These are phyloP conservation scores for Candida stauntonica DNA, from an alignment of 805 yeast genomes.

Conservation along the genomic window DNA sequence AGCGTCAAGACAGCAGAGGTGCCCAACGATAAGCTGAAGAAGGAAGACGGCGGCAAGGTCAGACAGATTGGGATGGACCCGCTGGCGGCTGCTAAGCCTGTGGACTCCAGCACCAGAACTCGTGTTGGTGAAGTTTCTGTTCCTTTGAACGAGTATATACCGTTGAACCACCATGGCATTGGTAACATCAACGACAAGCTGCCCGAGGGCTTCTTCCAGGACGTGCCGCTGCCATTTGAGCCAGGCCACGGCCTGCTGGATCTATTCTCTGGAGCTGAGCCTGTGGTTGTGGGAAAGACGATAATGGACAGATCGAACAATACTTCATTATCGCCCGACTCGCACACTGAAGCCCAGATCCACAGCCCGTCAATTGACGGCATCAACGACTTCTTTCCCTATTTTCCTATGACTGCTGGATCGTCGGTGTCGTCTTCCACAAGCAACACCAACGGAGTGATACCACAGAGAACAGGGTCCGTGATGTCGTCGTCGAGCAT, in stretches of 20 bases:
- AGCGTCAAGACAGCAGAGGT: no score
- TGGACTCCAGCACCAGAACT: slow-evolving; percentile 21
- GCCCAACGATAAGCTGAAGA: no score
- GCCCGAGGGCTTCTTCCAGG: slow-evolving; percentile 27
- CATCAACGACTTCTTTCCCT: slow-evolving; percentile 11
- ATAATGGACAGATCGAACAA: not conserved
- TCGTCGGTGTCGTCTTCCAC: not conserved
- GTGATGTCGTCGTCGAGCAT: not conserved
- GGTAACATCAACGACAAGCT: slow-evolving; percentile 27
- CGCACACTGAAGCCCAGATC: slow-evolving; percentile 1
- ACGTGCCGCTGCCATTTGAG: slow-evolving; percentile 32
- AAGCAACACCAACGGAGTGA: slow-evolving; percentile 1
- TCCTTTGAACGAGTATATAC: slow-evolving; percentile 35
- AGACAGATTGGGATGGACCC: slow-evolving; percentile 29
- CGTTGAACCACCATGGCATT: slow-evolving; percentile 28
- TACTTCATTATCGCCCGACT: slow-evolving; percentile 5
- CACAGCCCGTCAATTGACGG: slow-evolving; percentile 8
- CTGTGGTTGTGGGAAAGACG: no score
- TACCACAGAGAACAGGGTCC: slow-evolving; percentile 4
- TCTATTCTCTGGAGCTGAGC: slow-evolving; percentile 29
- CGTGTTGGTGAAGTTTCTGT: slow-evolving; percentile 36
- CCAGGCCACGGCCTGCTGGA: slow-evolving; percentile 38
- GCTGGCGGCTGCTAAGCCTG: slow-evolving; percentile 24
- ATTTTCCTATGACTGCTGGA: slow-evolving; percentile 6
- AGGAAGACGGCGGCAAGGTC: slow-evolving; percentile 8